A percentile compares a stretch with the other conserved stretches of the same genome.
phyloP scores from a whole-genome alignment of 2,329 filamentous ascomycete genomes.

The Aspergillus vadensis region DNA sequence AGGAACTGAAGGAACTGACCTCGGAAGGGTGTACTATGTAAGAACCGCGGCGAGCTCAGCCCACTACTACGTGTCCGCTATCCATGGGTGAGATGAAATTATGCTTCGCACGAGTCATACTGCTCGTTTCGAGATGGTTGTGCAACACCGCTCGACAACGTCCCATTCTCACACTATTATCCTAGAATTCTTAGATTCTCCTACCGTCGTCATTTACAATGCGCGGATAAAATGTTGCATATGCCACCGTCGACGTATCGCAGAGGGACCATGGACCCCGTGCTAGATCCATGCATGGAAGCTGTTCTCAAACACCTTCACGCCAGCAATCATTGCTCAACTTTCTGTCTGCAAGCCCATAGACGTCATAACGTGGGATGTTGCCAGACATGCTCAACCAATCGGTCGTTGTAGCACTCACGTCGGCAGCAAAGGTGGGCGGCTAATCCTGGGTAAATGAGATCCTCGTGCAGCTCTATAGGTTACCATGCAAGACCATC shows the following conservation, averaged over 20 bases:
- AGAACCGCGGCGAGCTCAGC: no score
- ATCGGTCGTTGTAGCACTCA: conserved; percentile 2
- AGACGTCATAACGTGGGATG: conserved; percentile 21
- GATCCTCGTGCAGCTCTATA: conserved; percentile 8
- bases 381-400: not conserved
- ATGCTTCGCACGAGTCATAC: no score
- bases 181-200: not conserved
- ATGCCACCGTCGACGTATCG: not conserved
- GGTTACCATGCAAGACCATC: not conserved
- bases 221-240: not conserved
- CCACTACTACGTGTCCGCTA: not conserved
- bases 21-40: not conserved
- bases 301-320: not conserved
- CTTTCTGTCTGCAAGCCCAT: not conserved
- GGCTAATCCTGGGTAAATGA: conserved; percentile 10
- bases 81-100: not conserved
- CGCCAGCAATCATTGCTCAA: not conserved
- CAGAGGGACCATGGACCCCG: not conserved
- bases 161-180: not conserved
- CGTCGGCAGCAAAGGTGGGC: conserved; percentile 7
- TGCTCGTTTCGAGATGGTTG: no score
- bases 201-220: not conserved
- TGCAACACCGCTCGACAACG: no score
- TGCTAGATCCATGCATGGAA: not conserved
- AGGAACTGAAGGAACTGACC: no score